phyloP scores from a whole-genome alignment of 169 alveolate species.

The Plasmodium sp. region DNA sequence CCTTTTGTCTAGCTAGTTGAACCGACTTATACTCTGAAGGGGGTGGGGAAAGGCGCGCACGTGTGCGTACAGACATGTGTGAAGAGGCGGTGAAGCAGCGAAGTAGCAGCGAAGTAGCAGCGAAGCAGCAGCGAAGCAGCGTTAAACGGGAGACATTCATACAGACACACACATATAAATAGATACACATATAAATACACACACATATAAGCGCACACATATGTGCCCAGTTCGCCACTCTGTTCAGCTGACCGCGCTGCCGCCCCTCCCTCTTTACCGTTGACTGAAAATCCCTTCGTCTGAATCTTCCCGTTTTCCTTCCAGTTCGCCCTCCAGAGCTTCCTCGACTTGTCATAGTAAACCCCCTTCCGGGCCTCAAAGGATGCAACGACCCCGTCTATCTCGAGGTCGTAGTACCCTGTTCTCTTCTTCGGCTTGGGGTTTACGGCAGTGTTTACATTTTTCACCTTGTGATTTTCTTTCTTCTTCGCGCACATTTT shows the following conservation, averaged over 20 bases:
- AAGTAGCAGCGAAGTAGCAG: background rate
- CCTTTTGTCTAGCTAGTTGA: slow-evolving; percentile 67
- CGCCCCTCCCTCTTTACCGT: slow-evolving; percentile 35
- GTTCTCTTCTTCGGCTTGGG: slow-evolving; percentile 49
- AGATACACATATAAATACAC: background rate
- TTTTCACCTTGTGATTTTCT: slow-evolving; percentile 23
- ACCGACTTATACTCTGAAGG: slow-evolving; percentile 68
- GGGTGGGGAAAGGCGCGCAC: background rate
- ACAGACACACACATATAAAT: background rate
- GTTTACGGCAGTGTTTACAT: slow-evolving; percentile 6
- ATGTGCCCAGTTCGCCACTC: background rate
- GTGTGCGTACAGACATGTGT: background rate
- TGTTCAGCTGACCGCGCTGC: background rate
- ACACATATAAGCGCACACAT: background rate
- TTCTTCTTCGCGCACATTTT: background rate
- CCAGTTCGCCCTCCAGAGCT: slow-evolving; percentile 75
- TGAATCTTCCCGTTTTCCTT: slow-evolving; percentile 73
- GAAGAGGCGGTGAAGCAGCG: background rate
- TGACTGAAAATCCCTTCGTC: slow-evolving; percentile 73
- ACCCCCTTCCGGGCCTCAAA: slow-evolving; percentile 73
- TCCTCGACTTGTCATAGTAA: slow-evolving; percentile 67
- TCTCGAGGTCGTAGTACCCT: slow-evolving; percentile 63
- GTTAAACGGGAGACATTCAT: background rate
- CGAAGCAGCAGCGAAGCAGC: background rate
- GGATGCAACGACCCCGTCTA: slow-evolving; percentile 69